phyloP scores from a whole-genome alignment of 78 protist genomes.

The Dictyostelium capitatum region DNA sequence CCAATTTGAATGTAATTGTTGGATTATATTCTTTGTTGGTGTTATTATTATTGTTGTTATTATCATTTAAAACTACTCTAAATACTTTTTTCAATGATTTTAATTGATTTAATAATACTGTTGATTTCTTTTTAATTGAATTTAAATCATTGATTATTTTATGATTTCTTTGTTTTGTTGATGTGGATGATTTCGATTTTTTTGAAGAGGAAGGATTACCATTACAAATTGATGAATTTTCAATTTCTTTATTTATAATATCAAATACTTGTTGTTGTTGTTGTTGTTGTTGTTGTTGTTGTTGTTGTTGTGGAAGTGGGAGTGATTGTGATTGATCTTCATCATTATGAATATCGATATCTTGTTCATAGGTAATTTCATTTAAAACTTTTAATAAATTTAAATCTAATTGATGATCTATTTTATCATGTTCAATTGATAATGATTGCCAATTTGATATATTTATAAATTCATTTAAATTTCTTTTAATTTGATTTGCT shows the following conservation, averaged over 20 bases:
- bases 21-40: slow-evolving; percentile 30
- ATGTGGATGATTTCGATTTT: background rate
- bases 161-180: background rate
- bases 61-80: background rate
- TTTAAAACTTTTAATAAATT: background rate
- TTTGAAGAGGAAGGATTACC: background rate
- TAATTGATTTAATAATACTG: background rate
- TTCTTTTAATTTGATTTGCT: slow-evolving; percentile 20
- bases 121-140: background rate
- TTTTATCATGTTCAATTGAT: slow-evolving; percentile 39
- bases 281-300: background rate
- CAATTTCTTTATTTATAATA: background rate
- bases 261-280: background rate
- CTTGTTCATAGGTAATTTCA: background rate
- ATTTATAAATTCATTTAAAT: background rate
- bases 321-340: background rate
- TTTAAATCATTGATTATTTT: background rate
- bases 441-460: slow-evolving; percentile 47
- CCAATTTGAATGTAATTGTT: slow-evolving; percentile 29
- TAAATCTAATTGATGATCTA: slow-evolving; percentile 44
- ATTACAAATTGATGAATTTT: slow-evolving; percentile 13
- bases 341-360: background rate
- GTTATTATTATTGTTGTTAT: background rate
- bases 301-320: background rate
- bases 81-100: background rate